Evolutionary conservation across 257 asterid genomes (phyloP), one percentile per base, ranked within the genome.

Genomic region (Leonotis leonurus): DNA sequence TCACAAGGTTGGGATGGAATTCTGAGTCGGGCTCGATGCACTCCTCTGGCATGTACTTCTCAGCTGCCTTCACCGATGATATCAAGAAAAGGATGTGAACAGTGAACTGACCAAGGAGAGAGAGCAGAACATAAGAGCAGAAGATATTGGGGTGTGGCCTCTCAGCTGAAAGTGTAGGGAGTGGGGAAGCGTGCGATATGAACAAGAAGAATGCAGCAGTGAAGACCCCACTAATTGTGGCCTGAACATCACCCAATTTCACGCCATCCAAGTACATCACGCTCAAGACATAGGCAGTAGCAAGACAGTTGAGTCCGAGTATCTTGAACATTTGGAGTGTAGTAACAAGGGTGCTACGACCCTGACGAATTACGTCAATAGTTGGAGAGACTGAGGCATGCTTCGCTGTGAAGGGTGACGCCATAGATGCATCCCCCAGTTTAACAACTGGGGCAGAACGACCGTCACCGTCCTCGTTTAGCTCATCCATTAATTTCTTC

Each of bases 311-410:
- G 9, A 92, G 97, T 20, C 99, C 99, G 3, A 92, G 95, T 6
- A 92, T 92, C 82, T 92, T 92, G 84, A 92, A 92, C 99, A 92
- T 92, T 71, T 92, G 99, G 56, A 92, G 99, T 18, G 99, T 92
- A 17, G 99, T 92, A 27, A 92, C 99, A 1, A 92, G 87, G 32
- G 99, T 86, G 56, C 99, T 92, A 13, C 99, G 90, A 37, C 99
- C 99, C 79, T 92, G 99, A 25, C 99, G 97, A 53, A 92, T 92
- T 37, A 89, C 69, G 66, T 92, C 99, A 0, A 88, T 86, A 37
- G 97, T 89, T 16, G 99, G 99, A 61, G 83, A 86, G 27, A 92
- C 95, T 3, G 99, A 92, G 32, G 99, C 99, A 24, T 92, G 97
- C 74, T 92, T 92, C 21, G 99, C 99, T 4, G 99, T 86, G 59